Evolutionary conservation across 495 filamentous ascomycete species (phyloP).

Genomic region (Trichodelitschia bisporula): DNA sequence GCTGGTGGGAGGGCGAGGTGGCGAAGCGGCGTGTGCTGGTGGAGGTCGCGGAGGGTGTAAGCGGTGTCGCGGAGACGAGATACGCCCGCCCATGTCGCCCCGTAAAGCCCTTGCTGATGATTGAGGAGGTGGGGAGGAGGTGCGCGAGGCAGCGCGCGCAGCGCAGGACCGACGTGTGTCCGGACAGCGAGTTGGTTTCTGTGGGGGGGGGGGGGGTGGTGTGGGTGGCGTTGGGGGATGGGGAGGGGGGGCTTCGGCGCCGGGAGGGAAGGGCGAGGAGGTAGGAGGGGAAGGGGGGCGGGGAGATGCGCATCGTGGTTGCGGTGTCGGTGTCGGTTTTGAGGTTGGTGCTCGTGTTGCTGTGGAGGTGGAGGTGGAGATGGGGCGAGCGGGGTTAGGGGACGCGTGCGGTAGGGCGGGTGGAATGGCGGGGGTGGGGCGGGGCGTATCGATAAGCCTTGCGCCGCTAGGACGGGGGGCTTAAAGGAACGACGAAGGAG

Average conservation of each 20-base stretch:
- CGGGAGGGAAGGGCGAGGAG: constrained; percentile 27
- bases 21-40: constrained; percentile 2
- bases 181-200: constrained; percentile 19
- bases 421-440: no score
- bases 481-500: no score
- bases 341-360: no score
- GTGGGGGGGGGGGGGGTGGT: constrained; percentile 5
- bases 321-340: no score
- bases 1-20: constrained; percentile 2
- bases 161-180: constrained; percentile 35
- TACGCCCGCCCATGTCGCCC: constrained; percentile 87
- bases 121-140: constrained; percentile 50
- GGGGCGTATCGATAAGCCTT: no score
- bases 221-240: constrained; percentile 7
- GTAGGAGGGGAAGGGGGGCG: constrained; percentile 24
- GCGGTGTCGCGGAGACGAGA: constrained; percentile 36
- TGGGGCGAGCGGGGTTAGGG: no score
- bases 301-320: constrained; percentile 4
- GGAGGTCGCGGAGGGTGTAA: not conserved
- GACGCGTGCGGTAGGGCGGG: no score
- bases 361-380: no score
- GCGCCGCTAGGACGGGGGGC: no score
- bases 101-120: constrained; percentile 79
- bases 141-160: constrained; percentile 53
- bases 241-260: constrained; percentile 16